Percentiles rank a stretch among this genome's conserved stretches.
Conservation (phyloP, 768 basidiomycete genomes). For the Boletus huronensis region DNA sequence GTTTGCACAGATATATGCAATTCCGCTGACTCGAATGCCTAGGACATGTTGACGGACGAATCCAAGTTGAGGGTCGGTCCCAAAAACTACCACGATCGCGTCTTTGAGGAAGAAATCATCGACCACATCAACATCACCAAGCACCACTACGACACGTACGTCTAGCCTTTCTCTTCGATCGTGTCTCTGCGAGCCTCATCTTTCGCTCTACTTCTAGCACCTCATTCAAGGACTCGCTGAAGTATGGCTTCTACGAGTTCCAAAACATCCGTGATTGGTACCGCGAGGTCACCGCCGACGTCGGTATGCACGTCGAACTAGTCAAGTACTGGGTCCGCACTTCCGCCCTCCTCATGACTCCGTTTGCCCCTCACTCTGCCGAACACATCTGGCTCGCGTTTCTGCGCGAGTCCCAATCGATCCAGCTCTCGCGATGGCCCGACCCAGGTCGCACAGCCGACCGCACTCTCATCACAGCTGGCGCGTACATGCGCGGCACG, state of each 20-base stretch:
- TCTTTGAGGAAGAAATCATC: conserved; percentile 91
- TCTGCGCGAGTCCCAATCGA: conserved; percentile 67
- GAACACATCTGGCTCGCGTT: conserved; percentile 85
- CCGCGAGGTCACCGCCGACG: conserved; percentile 83
- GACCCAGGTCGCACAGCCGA: conserved; percentile 59
- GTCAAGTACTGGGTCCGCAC: conserved; percentile 80
- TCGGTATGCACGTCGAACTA: conserved; percentile 90
- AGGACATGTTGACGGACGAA: conserved; percentile 81
- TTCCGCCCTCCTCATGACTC: conserved; percentile 76
- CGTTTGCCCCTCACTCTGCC: conserved; percentile 90
- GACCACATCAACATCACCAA: conserved; percentile 81
- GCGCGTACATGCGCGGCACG: conserved; percentile 84
- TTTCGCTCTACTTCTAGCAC: conserved; percentile 54
- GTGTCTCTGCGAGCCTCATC: not conserved
- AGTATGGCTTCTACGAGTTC: conserved; percentile 94
- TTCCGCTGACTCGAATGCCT: not conserved
- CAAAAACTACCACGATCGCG: conserved; percentile 76
- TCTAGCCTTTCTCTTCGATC: conserved; percentile 6
- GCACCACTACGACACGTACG: conserved; percentile 77
- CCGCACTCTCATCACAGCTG: conserved; percentile 63
- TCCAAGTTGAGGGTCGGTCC: conserved; percentile 70
- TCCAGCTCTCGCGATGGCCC: conserved; percentile 87
- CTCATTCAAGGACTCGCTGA: conserved; percentile 93
- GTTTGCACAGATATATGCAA: not conserved
- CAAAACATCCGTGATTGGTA: conserved; percentile 94